Conservation (phyloP, 2,329 filamentous ascomycete species). For the Xylariaceae sp. region DNA sequence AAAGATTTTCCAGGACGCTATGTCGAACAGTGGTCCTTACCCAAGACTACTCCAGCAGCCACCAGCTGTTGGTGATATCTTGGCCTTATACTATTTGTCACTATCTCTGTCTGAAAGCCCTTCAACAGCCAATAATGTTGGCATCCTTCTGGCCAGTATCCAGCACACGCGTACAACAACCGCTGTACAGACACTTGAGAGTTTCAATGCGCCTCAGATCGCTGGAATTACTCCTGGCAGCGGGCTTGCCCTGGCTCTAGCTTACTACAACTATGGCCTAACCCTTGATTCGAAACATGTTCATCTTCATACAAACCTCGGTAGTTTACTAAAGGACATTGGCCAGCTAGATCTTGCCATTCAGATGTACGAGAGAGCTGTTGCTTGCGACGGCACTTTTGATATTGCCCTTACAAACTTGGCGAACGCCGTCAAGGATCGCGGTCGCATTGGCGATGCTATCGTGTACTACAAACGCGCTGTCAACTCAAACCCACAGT, state of each 20-base stretch:
- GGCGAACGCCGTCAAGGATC: constrained; percentile 96
- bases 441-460: constrained; percentile 84
- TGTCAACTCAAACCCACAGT: constrained; percentile 86
- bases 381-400: constrained; percentile 86
- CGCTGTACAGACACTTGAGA: constrained; percentile 29
- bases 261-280: constrained; percentile 93
- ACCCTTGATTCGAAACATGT: constrained; percentile 83
- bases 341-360: constrained; percentile 89
- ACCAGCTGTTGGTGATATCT: constrained; percentile 81
- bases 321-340: constrained; percentile 92
- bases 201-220: constrained; percentile 44
- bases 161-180: constrained; percentile 57
- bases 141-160: constrained; percentile 90
- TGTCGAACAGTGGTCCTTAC: constrained; percentile 65
- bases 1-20: constrained; percentile 95
- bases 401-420: constrained; percentile 96
- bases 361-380: constrained; percentile 93
- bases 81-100: constrained; percentile 92
- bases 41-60: constrained; percentile 54
- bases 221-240: constrained; percentile 81
- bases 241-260: constrained; percentile 78
- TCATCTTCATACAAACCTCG: constrained; percentile 93
- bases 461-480: constrained; percentile 89
- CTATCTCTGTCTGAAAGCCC: constrained; percentile 91
- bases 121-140: constrained; percentile 96